Conservation (phyloP, 164 flowering plant genomes). For the Macadamia integrifolia region DNA sequence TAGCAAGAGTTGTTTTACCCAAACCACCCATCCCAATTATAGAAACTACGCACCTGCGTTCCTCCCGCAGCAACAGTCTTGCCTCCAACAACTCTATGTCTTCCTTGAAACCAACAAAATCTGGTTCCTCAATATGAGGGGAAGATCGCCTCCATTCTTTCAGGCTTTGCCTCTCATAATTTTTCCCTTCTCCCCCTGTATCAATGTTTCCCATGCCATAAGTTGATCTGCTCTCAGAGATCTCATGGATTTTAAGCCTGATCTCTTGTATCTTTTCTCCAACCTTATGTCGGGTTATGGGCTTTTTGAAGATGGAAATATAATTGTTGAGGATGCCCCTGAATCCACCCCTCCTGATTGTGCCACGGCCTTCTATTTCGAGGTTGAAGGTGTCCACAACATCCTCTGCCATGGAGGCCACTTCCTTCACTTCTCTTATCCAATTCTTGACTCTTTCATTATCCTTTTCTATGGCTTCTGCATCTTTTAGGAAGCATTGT, state of each 20-base stretch:
- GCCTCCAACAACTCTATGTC: neutral
- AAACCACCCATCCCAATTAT: conserved; percentile 21
- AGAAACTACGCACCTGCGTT: conserved; percentile 4
- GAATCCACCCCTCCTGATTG: neutral
- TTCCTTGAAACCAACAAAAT: conserved; percentile 12
- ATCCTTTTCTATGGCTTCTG: conserved; percentile 1
- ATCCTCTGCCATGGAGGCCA: conserved; percentile 11
- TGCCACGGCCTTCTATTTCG: neutral
- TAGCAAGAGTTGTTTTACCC: conserved; percentile 24
- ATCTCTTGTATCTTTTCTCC: neutral
- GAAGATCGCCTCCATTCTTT: conserved; percentile 2
- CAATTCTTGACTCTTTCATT: conserved; percentile 5
- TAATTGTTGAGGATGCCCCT: neutral
- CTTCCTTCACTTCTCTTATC: conserved; percentile 3
- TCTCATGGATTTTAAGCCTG: neutral
- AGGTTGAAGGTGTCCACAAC: conserved; percentile 16
- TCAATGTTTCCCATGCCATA: conserved; percentile 1
- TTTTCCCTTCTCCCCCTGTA: neutral
- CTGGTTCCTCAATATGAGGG: conserved; percentile 10
- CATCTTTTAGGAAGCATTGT: conserved; percentile 13
- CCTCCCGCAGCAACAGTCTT: neutral
- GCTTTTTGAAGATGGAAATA: neutral
- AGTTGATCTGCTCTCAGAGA: neutral
- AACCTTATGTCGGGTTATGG: conserved; percentile 6
- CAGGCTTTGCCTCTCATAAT: neutral